phyloP scores from a whole-genome alignment of 2,329 filamentous ascomycete species.

The Lojkania enalia region DNA sequence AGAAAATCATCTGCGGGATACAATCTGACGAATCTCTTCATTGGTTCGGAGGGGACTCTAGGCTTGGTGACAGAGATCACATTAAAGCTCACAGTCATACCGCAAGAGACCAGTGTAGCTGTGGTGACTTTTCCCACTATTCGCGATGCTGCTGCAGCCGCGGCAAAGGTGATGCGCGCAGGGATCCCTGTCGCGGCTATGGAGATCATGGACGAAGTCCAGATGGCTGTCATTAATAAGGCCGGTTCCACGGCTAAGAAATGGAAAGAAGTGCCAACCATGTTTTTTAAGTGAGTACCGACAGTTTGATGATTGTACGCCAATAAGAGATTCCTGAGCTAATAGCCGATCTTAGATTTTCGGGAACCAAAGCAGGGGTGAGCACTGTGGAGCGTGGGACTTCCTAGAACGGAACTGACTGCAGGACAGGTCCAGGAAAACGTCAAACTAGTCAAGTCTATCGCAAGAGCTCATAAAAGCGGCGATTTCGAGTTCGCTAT shows the following conservation, averaged over 20 bases:
- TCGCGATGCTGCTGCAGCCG: conserved; percentile 73
- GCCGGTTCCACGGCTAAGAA: conserved; percentile 69
- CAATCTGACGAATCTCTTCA: conserved; percentile 78
- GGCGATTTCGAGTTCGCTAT: conserved; percentile 60
- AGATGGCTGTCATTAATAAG: conserved; percentile 81
- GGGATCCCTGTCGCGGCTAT: conserved; percentile 75
- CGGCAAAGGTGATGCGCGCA: conserved; percentile 73
- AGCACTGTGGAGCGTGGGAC: conserved; percentile 19
- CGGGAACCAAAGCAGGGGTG: conserved; percentile 71
- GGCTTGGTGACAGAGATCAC: conserved; percentile 83
- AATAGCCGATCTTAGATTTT: conserved; percentile 54
- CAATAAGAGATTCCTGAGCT: conserved; percentile 19
- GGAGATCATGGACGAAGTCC: conserved; percentile 87
- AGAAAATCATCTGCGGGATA: conserved; percentile 80
- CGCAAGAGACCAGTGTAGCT: conserved; percentile 75
- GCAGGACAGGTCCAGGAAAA: conserved; percentile 68
- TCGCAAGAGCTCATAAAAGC: conserved; percentile 64
- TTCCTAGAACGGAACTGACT: conserved; percentile 33
- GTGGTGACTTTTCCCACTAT: conserved; percentile 80
- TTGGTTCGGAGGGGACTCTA: conserved; percentile 80
- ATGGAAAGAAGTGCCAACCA: conserved; percentile 75
- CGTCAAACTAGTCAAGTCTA: conserved; percentile 67
- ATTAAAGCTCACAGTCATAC: conserved; percentile 75
- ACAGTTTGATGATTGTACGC: neutral
- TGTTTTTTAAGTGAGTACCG: conserved; percentile 74